Evolutionary conservation across 306 rosid species (phyloP).

Genomic region (Medicago ruthenica): DNA sequence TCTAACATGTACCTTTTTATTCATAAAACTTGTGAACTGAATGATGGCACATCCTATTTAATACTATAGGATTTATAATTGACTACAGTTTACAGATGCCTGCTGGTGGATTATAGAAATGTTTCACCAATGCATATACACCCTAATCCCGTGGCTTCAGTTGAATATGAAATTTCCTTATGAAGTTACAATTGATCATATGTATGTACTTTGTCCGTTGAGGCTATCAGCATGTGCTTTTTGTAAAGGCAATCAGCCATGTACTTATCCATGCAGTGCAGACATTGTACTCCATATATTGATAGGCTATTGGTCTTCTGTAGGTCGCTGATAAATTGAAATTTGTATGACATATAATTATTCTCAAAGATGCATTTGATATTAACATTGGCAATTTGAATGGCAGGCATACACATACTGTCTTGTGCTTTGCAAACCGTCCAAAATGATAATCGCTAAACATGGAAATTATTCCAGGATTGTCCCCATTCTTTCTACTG

Average conservation of each 20-base stretch:
- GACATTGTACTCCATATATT: not conserved
- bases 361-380: constrained; percentile 19
- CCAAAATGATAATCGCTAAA: constrained; percentile 1
- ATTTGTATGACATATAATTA: constrained; percentile 6
- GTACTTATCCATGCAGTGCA: no score
- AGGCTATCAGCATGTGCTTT: no score
- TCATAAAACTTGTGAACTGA: no score
- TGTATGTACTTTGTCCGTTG: no score
- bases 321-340: constrained; percentile 21
- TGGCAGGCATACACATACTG: not conserved
- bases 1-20: not conserved
- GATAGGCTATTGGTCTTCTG: constrained; percentile 1
- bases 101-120: constrained; percentile 21
- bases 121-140: constrained; percentile 18
- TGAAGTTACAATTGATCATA: no score
- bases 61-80: not conserved
- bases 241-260: no score
- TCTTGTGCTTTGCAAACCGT: not conserved
- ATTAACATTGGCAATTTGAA: constrained; percentile 24
- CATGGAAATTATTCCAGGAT: constrained; percentile 8
- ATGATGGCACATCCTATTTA: not conserved
- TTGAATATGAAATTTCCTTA: not conserved
- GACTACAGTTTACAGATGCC: constrained; percentile 17
- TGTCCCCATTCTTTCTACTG: not conserved
- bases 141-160: constrained; percentile 4